These are phyloP conservation scores for Colletotrichum eleusines DNA, from an alignment of 2,329 filamentous ascomycete species.

Conservation along the genomic window DNA sequence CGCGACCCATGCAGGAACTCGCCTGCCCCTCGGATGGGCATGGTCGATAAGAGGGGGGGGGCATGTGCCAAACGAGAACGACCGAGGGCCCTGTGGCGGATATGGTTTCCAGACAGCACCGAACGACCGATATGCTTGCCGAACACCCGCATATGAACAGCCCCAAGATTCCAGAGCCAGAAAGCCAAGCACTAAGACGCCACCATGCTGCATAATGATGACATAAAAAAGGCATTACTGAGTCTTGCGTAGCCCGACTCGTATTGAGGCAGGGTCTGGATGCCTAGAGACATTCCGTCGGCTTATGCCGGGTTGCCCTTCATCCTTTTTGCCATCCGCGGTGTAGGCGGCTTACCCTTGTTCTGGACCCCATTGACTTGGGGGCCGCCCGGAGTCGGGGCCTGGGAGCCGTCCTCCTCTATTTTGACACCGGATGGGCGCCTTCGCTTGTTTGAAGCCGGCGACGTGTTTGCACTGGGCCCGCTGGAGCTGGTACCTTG, in stretches of 20 bases:
- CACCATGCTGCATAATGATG: constrained; percentile 54
- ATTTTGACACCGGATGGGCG: constrained; percentile 69
- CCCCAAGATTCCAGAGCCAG: constrained; percentile 43
- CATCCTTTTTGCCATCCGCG: constrained; percentile 66
- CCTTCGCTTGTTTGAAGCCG: constrained; percentile 70
- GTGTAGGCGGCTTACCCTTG: constrained; percentile 67
- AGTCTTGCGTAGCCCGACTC: constrained; percentile 16
- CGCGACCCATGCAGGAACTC: constrained; percentile 25
- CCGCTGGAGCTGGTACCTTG: constrained; percentile 76
- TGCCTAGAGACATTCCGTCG: constrained; percentile 26
- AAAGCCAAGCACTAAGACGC: constrained; percentile 49
- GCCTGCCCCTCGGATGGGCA: constrained; percentile 9
- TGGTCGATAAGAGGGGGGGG: neutral
- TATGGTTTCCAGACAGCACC: constrained; percentile 33
- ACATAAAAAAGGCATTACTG: constrained; percentile 47
- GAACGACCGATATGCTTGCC: constrained; percentile 39
- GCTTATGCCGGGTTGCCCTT: constrained; percentile 59
- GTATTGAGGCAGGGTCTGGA: constrained; percentile 33
- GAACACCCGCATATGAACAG: constrained; percentile 41
- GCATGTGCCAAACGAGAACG: constrained; percentile 29
- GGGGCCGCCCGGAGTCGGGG: constrained; percentile 60
- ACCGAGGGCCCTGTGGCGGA: constrained; percentile 12
- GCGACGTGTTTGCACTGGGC: constrained; percentile 75
- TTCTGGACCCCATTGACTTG: constrained; percentile 66
- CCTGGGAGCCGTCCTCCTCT: constrained; percentile 65